Base-by-base conservation (phyloP, 2,329 filamentous ascomycete species). In the Aurifilum marmelostoma region DNA sequence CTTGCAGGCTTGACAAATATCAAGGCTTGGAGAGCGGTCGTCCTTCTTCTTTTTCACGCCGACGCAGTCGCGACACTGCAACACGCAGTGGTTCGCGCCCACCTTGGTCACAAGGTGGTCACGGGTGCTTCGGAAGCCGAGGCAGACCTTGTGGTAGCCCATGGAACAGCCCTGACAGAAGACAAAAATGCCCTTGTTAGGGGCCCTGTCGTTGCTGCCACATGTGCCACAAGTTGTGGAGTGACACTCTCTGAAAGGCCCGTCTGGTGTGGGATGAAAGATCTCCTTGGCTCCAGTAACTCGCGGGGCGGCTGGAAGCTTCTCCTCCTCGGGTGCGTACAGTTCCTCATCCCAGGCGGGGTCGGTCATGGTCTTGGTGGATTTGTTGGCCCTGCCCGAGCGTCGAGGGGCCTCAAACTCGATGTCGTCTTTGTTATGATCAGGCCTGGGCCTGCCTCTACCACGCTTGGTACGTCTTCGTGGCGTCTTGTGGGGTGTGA, bases 91-190 rank as follows among this genome's bases (percentile, higher is more conserved):
- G 2, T 91, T 88, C 0, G 91, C 83, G 2, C 84, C 89, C 65
- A 97, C 80, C 77, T 98, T 99, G 32, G 94, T 98, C 12, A 93
- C 93, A 47, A 96, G 82, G 77, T 98, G 96, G n/a, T 97, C 93
- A 70, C 96, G 87, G 16, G 78, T 83, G 65, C 86, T 87, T 63
- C 96, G 88, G 63, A 85, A 83, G 1, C 95, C 94, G 37, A 99
- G 84, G 76, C 96, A 99, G 54, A 81, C 81, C 77, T 92, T 93
- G 79, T 99, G 96, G 73, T 93, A 97, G 0, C 92, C 86, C 62
- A 90, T 83, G 1, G 91, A 93, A 77, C 96, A 99, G 39, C 96
- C 96, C 80, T 99, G 97, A 74, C 96, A 99, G 75, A 91, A 90
- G 43, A 99, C 86, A 32, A 99, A 82, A 52, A 87, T 83, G 0